A percentile compares a stretch with the other conserved stretches of the same genome.
These are phyloP conservation scores for Sclerotinia sclerotiorum DNA, from an alignment of 2,329 filamentous ascomycete genomes.

Conservation along the genomic window DNA sequence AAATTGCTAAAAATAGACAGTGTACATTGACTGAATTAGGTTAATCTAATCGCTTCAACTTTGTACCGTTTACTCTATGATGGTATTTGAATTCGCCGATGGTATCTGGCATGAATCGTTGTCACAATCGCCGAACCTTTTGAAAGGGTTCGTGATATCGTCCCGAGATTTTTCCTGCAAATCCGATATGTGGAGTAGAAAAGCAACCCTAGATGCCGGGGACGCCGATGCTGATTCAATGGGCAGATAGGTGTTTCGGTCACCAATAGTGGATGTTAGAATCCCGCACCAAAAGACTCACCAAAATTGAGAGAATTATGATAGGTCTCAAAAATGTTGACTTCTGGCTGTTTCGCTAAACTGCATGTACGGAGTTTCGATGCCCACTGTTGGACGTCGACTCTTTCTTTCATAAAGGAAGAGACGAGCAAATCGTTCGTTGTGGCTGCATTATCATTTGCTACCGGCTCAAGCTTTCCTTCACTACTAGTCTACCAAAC, in stretches of 20 bases:
- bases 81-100: neutral
- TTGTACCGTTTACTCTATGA: neutral
- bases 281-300: too few species aligned
- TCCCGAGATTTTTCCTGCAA: constrained; percentile 7
- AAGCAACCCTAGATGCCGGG: neutral
- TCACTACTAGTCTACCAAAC: neutral
- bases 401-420: neutral
- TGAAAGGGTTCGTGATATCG: constrained; percentile 2
- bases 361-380: too few species aligned
- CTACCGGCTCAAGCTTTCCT: neutral
- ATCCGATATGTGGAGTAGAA: constrained; percentile 13
- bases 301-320: too few species aligned
- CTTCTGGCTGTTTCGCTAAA: too few species aligned
- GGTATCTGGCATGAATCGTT: neutral
- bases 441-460: constrained; percentile 2
- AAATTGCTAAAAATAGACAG: constrained; percentile 8
- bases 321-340: too few species aligned
- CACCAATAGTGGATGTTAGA: too few species aligned
- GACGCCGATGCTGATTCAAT: constrained; percentile 4
- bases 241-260: too few species aligned
- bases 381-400: neutral
- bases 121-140: neutral
- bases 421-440: neutral
- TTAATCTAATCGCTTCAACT: neutral
- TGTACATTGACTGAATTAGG: neutral